Conservation (phyloP, 768 basidiomycete genomes). For the Boletus rubescentipes region DNA sequence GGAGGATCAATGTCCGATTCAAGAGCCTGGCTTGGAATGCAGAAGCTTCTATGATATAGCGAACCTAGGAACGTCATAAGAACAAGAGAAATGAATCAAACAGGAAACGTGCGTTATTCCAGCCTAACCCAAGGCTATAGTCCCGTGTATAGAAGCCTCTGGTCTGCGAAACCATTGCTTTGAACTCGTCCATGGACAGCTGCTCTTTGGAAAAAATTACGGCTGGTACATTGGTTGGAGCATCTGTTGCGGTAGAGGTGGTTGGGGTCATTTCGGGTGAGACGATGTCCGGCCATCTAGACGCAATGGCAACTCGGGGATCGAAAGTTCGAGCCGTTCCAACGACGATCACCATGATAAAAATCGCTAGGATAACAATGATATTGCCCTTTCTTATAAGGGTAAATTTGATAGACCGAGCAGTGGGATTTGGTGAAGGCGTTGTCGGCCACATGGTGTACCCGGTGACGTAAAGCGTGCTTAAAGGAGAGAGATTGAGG, state of each 20-base stretch:
- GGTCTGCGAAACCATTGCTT: conserved; percentile 36
- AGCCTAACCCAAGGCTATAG: conserved; percentile 44
- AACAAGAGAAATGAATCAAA: background rate
- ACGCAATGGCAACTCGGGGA: conserved; percentile 6
- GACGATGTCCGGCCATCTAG: conserved; percentile 1
- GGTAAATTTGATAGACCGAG: conserved; percentile 5
- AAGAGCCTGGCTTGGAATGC: conserved; percentile 38
- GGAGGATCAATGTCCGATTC: conserved; percentile 42
- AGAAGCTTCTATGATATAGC: conserved; percentile 45
- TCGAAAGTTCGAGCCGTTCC: conserved; percentile 11
- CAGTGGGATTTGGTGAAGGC: conserved; percentile 3
- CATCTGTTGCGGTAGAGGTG: background rate
- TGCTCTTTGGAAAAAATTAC: conserved; percentile 12
- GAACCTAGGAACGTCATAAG: conserved; percentile 30
- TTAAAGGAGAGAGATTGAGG: background rate
- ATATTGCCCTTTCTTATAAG: conserved; percentile 8
- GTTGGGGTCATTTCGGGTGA: background rate
- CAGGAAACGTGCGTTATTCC: conserved; percentile 40
- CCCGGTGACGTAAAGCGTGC: background rate
- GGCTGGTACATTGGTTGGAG: background rate
- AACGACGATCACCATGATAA: conserved; percentile 9
- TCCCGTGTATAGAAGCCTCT: conserved; percentile 43
- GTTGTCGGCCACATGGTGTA: conserved; percentile 18
- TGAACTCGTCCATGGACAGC: conserved; percentile 31
- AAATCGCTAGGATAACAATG: conserved; percentile 1